phyloP scores from a whole-genome alignment of 2,329 filamentous ascomycete species.

The Dryadomyces quercus-mongolicae region DNA sequence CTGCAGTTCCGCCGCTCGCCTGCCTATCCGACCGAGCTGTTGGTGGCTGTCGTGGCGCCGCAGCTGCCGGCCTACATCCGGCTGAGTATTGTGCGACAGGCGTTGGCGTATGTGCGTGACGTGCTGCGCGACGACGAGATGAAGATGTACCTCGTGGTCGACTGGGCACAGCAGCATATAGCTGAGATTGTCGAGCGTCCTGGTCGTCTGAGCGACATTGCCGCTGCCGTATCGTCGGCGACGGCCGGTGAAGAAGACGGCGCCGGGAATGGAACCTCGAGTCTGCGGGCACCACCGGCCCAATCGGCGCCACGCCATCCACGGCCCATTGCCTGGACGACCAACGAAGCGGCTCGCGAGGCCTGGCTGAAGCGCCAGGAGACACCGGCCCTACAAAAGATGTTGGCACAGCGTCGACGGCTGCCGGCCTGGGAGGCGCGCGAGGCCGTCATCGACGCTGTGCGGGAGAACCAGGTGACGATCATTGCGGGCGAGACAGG shows the following conservation, averaged over 20 bases:
- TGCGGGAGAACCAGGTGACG: constrained; percentile 71
- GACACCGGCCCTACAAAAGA: constrained; percentile 54
- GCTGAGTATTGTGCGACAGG: constrained; percentile 71
- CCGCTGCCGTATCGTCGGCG: constrained; percentile 59
- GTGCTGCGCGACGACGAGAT: constrained; percentile 74
- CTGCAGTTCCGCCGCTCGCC: constrained; percentile 60
- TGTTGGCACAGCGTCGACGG: constrained; percentile 59
- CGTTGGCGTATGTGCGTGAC: constrained; percentile 57
- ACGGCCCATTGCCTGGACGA: constrained; percentile 51
- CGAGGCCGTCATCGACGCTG: constrained; percentile 63
- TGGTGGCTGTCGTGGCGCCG: constrained; percentile 53
- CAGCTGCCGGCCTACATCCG: constrained; percentile 85
- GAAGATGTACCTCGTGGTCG: constrained; percentile 75
- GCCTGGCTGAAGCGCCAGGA: constrained; percentile 61
- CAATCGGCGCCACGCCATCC: constrained; percentile 26
- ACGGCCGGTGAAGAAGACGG: constrained; percentile 31
- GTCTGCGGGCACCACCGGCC: background rate
- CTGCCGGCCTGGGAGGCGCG: constrained; percentile 82
- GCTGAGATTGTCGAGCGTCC: constrained; percentile 74
- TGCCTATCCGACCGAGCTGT: constrained; percentile 58
- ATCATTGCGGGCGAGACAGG: constrained; percentile 97
- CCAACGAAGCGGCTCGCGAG: constrained; percentile 46
- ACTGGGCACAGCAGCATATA: constrained; percentile 83
- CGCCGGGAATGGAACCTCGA: background rate
- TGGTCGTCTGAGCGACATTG: constrained; percentile 72